Percentiles rank a stretch among this genome's conserved stretches.
Conservation (phyloP, 2,329 filamentous ascomycete genomes). For the Calonectria ilicicola region DNA sequence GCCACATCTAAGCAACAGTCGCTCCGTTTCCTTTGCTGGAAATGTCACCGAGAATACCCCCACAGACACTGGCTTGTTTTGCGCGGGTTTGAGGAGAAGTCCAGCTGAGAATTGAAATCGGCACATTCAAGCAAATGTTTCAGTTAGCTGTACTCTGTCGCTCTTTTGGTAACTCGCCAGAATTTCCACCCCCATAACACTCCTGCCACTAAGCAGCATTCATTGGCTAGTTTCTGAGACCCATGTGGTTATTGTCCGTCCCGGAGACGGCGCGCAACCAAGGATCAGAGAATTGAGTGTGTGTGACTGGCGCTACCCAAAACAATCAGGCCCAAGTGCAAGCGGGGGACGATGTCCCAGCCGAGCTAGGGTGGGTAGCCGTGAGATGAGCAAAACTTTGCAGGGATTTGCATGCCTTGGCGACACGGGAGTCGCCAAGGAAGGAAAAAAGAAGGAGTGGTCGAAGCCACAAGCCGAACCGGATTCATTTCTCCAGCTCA, state of each 20-base stretch:
- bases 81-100: neutral
- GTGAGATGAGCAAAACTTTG: slow-evolving; percentile 32
- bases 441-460: slow-evolving; percentile 45
- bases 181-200: slow-evolving; percentile 24
- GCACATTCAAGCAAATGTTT: slow-evolving; percentile 12
- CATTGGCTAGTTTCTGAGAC: slow-evolving; percentile 24
- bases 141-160: neutral
- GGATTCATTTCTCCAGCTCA: neutral
- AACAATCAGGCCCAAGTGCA: slow-evolving; percentile 28
- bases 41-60: slow-evolving; percentile 11
- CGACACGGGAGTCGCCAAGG: slow-evolving; percentile 38
- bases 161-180: slow-evolving; percentile 14
- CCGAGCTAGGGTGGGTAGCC: slow-evolving; percentile 26
- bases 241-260: slow-evolving; percentile 25
- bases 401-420: slow-evolving; percentile 36
- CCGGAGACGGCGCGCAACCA: slow-evolving; percentile 23
- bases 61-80: neutral
- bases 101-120: neutral
- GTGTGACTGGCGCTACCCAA: slow-evolving; percentile 21
- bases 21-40: neutral
- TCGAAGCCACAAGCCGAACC: slow-evolving; percentile 29
- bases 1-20: neutral
- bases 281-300: slow-evolving; percentile 26
- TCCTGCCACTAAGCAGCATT: slow-evolving; percentile 19
- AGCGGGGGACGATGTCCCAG: slow-evolving; percentile 27